Evolutionary conservation across 805 yeast genomes (phyloP).

Genomic region (Candida broadrunensis): DNA sequence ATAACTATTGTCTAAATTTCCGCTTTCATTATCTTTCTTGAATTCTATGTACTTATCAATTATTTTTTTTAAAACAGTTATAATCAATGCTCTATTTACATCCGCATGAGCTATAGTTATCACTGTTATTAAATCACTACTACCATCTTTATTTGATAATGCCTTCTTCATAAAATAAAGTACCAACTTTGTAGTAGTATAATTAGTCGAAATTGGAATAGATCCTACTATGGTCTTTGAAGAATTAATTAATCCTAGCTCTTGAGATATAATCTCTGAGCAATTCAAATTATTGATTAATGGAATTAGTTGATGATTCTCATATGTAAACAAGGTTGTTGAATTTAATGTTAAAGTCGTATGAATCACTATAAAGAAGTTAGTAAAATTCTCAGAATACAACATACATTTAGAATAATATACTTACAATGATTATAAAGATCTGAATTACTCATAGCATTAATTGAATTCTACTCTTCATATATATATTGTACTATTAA

Average conservation of each 20-base stretch:
- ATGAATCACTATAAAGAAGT: conserved; percentile 33
- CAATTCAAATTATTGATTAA: conserved; percentile 46
- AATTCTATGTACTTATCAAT: conserved; percentile 48
- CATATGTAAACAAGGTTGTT: conserved; percentile 58
- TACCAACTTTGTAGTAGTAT: conserved; percentile 22
- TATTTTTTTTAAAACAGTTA: conserved; percentile 47
- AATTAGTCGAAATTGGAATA: conserved; percentile 24
- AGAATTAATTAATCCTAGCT: conserved; percentile 52
- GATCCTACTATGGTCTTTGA: conserved; percentile 41
- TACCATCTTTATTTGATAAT: conserved; percentile 38
- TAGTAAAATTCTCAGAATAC: background rate
- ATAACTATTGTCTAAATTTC: conserved; percentile 4
- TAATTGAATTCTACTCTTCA: too few species aligned
- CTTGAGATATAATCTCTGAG: conserved; percentile 52
- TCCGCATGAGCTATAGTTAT: conserved; percentile 44
- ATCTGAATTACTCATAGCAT: conserved; percentile 5
- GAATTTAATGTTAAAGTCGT: conserved; percentile 53
- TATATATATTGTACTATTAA: too few species aligned
- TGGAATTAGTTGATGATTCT: conserved; percentile 43
- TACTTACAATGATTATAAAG: conserved; percentile 10
- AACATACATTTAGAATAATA: background rate
- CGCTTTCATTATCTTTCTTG: conserved; percentile 23
- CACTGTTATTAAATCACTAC: conserved; percentile 52
- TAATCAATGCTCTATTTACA: conserved; percentile 44
- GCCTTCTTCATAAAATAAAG: conserved; percentile 50